Evolutionary conservation across 2,329 filamentous ascomycete species (phyloP).

Genomic region (Pseudopithomyces chartarum): DNA sequence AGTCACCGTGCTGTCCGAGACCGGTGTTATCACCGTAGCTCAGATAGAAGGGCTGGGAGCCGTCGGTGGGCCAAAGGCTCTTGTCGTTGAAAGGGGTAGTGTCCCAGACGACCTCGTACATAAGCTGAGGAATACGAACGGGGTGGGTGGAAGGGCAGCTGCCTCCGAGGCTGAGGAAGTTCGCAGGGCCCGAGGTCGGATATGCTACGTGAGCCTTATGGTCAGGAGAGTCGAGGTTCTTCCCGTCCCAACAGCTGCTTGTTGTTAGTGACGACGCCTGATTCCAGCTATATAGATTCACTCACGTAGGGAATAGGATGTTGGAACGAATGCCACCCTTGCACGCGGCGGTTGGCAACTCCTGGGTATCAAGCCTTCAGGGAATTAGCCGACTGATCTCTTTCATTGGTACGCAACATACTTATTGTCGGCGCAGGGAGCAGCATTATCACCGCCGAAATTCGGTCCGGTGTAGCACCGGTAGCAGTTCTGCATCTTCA

Average conservation of each 20-base stretch:
- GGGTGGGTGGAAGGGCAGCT: slow-evolving; percentile 50
- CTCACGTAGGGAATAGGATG: slow-evolving; percentile 28
- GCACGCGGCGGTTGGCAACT: slow-evolving; percentile 19
- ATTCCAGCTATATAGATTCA: background rate
- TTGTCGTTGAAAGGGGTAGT: slow-evolving; percentile 40
- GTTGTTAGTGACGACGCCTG: background rate
- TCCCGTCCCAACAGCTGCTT: slow-evolving; percentile 48
- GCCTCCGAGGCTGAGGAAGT: slow-evolving; percentile 34
- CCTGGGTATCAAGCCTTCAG: slow-evolving; percentile 18
- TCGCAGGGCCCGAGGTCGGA: slow-evolving; percentile 34
- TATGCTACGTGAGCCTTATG: slow-evolving; percentile 54
- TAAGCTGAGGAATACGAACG: slow-evolving; percentile 52
- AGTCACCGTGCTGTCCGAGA: slow-evolving; percentile 30
- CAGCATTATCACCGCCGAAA: slow-evolving; percentile 47
- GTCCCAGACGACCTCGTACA: slow-evolving; percentile 53
- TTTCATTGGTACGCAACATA: background rate
- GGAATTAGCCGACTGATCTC: background rate
- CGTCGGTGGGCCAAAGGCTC: slow-evolving; percentile 28
- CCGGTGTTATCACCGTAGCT: slow-evolving; percentile 32
- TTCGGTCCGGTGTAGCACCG: slow-evolving; percentile 53
- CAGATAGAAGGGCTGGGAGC: slow-evolving; percentile 30
- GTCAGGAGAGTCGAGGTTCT: slow-evolving; percentile 55
- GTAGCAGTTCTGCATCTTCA: slow-evolving; percentile 47
- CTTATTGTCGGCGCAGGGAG: slow-evolving; percentile 24
- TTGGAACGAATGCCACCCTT: slow-evolving; percentile 29